Conservation (phyloP, 805 yeast species). For the Ogataea allantospora region DNA sequence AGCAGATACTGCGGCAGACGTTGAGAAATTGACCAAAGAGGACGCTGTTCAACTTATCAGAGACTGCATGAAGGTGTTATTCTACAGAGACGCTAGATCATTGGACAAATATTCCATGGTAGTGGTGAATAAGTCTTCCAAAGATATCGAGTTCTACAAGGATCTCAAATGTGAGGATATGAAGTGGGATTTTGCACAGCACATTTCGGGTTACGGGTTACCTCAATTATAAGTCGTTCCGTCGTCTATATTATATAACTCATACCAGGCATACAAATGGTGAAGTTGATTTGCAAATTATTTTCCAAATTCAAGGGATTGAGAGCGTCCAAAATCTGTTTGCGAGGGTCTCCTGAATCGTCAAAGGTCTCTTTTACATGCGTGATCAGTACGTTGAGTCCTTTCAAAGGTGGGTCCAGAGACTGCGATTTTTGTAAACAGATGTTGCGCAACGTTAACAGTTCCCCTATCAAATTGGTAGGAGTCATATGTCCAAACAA, state of each 20-base stretch:
- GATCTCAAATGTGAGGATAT: slow-evolving; percentile 66
- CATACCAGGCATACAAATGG: slow-evolving; percentile 56
- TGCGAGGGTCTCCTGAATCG: slow-evolving; percentile 52
- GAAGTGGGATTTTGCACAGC: slow-evolving; percentile 88
- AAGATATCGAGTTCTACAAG: slow-evolving; percentile 55
- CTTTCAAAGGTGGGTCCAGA: slow-evolving; percentile 37
- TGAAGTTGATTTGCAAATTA: slow-evolving; percentile 44
- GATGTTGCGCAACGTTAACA: slow-evolving; percentile 33
- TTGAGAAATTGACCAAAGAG: slow-evolving; percentile 61
- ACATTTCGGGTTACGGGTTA: slow-evolving; percentile 83
- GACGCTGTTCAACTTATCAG: slow-evolving; percentile 75
- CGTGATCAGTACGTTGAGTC: slow-evolving; percentile 47
- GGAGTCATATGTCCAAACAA: slow-evolving; percentile 86
- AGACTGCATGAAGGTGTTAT: slow-evolving; percentile 90
- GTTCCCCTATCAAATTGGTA: slow-evolving; percentile 54
- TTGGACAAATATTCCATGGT: slow-evolving; percentile 82
- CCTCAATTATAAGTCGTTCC: slow-evolving; percentile 27
- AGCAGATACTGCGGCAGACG: slow-evolving; percentile 78
- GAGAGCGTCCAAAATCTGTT: slow-evolving; percentile 48
- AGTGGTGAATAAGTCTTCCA: slow-evolving; percentile 61
- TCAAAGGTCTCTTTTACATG: slow-evolving; percentile 49
- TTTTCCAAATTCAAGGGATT: slow-evolving; percentile 36
- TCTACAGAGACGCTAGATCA: slow-evolving; percentile 95
- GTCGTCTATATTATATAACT: slow-evolving; percentile 33
- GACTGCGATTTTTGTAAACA: slow-evolving; percentile 18